Base-by-base conservation (phyloP, 305 asterid genomes). In the Stenogyne calaminthoides region DNA sequence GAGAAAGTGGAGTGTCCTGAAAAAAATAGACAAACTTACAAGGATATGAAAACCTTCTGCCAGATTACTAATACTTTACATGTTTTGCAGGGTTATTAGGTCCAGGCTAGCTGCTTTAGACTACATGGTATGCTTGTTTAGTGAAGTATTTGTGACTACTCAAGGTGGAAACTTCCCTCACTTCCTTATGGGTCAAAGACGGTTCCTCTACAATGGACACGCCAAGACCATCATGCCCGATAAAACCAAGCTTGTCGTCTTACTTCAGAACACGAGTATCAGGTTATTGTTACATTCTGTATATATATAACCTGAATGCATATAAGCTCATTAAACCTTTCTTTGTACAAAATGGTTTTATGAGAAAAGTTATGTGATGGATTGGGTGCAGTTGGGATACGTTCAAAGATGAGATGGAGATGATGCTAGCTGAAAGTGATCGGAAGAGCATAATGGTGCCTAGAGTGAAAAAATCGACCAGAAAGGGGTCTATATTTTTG, bases 161-260 rank as follows among this genome's bases (percentile, higher is more conserved):
- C 98, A 93, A 86, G 95, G 97, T 49, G 97, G 97, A 77, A 93
- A 93, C 85, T 93, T 92, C 77, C 98, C 98, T 46, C 94, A 92
- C 78, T 92, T 92, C 84, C 84, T 92, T 57, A 85, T 92, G 88
- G 98, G 98, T 9, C 98, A 92, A 62, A 78, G 98, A 77, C 85
- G 93, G 74, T 92, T 88, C 77, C 73, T 90, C 69, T 84, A 84
- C 81, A 88, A 88, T 63, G 96, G 98, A 37, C 98, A 91, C 10
- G 94, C 97, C 7, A 90, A 89, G 81, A 89, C 97, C 29, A 86
- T 93, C 81, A 88, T 80, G 78, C 98, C 98, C 7, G 90, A 93
- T 74, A 93, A 93, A 73, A 87, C 74, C 91, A 89, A 82, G 83
- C 90, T 93, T 14, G 96, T 79, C 0, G 87, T 84, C 68, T 77